These are phyloP conservation scores for Scutellaria barbata DNA, from an alignment of 257 asterid genomes.

Conservation along the genomic window DNA sequence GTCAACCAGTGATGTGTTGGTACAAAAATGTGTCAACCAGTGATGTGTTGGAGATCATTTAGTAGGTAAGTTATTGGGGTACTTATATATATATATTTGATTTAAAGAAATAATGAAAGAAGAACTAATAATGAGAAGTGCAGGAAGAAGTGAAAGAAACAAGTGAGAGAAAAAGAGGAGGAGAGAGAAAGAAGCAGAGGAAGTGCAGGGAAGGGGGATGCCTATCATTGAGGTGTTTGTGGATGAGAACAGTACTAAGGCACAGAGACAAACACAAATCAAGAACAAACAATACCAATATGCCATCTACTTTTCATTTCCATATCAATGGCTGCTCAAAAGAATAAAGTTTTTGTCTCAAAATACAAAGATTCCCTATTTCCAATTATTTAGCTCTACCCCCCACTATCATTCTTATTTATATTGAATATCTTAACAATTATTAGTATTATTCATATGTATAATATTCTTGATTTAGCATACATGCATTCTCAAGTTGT, in stretches of 20 bases:
- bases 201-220: conserved; percentile 53
- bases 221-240: conserved; percentile 43
- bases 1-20: too few species aligned
- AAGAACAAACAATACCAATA: conserved; percentile 1
- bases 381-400: neutral
- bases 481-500: too few species aligned
- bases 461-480: too few species aligned
- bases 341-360: conserved; percentile 2
- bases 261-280: conserved; percentile 37
- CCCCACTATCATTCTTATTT: neutral
- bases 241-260: conserved; percentile 33
- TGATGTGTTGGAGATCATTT: too few species aligned
- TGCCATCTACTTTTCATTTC: conserved; percentile 22
- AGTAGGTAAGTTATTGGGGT: too few species aligned
- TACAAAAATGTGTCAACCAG: too few species aligned
- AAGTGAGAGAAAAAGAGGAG: conserved; percentile 34
- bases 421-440: neutral
- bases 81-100: too few species aligned
- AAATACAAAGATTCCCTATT: conserved; percentile 4
- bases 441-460: too few species aligned
- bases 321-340: conserved; percentile 31
- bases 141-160: conserved; percentile 46
- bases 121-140: neutral
- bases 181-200: conserved; percentile 40
- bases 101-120: too few species aligned